Evolutionary conservation across 108 stramenopile genomes (phyloP), one percentile per base, ranked within the genome.

Genomic region (Ochromonas danica): DNA sequence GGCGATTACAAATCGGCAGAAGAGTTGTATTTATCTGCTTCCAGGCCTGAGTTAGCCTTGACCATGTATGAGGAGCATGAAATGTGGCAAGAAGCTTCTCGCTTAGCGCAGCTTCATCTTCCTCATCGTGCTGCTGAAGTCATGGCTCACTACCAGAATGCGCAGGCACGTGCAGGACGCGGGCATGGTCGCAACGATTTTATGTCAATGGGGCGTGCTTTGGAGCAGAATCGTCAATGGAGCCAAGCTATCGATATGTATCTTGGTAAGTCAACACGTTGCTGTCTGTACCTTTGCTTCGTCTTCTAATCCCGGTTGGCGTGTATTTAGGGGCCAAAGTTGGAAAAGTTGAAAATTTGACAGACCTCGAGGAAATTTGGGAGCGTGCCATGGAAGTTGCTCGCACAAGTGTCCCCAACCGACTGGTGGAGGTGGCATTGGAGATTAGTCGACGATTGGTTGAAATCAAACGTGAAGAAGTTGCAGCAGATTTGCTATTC

Each of bases 31-130:
- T 43, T 90, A 28, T 43, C 77, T 40, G 90, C 90, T 0, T 80
- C 72, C 6, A 82, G 87, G 72, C 90, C 90, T 30, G 90, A 90
- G 42, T 61, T 81, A n/a, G 90, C 90, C 1, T 43, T 90, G 22
- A 45, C 81, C 25, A 88, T 88, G 85, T 90, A 86, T 79, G 41
- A 84, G 35, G 85, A 86, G 45, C 80, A 81, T 1, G 80, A 82
- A 14, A 45, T 83, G 81, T 91, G 83, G 86, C 35, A 63, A 27
- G 90, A 91, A 17, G 89, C 89, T 0, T 61, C 89, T 36, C 77
- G 88, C 39, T 79, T 90, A 17, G 81, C 84, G 51, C 79, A 89
- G 71, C 40, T 63, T 51, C 87, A 91, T 82, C 43, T 91, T 40
- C 89, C 89, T 1, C 88, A 87, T 85, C 14, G 40, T 10, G 40